These are phyloP conservation scores for Coemansia sp. DNA, from an alignment of 192 early-diverging fungal genomes.

Conservation along the genomic window DNA sequence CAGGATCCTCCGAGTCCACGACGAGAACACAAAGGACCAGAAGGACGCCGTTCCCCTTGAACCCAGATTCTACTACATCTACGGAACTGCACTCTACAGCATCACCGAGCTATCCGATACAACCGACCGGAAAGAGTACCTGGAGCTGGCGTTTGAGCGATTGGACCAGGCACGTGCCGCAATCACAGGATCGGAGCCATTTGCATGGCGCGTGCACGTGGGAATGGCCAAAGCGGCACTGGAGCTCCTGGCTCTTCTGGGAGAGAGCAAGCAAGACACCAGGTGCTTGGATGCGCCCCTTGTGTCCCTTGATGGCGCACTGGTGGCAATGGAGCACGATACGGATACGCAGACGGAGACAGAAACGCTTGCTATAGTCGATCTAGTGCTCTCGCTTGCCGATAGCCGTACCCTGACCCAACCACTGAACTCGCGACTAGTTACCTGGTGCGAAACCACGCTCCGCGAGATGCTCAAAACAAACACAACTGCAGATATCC, in stretches of 20 bases:
- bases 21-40: not conserved
- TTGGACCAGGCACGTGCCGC: constrained; percentile 36
- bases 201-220: constrained; percentile 26
- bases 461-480: constrained; percentile 1
- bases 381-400: constrained; percentile 38
- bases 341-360: not conserved
- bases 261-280: too few relatives aligned
- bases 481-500: not conserved
- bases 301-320: constrained; percentile 8
- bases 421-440: not conserved
- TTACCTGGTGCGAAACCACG: constrained; percentile 26
- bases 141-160: constrained; percentile 34
- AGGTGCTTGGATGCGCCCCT: constrained; percentile 3
- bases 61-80: constrained; percentile 58
- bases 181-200: constrained; percentile 4
- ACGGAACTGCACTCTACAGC: constrained; percentile 56
- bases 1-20: constrained; percentile 51
- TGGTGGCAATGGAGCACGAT: constrained; percentile 5
- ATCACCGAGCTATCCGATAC: constrained; percentile 40
- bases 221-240: constrained; percentile 33
- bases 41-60: constrained; percentile 20
- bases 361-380: constrained; percentile 16
- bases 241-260: constrained; percentile 6
- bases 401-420: constrained; percentile 35
- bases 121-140: constrained; percentile 21